Conservation (phyloP, 164 flowering plant species). For the Malania oleifera region DNA sequence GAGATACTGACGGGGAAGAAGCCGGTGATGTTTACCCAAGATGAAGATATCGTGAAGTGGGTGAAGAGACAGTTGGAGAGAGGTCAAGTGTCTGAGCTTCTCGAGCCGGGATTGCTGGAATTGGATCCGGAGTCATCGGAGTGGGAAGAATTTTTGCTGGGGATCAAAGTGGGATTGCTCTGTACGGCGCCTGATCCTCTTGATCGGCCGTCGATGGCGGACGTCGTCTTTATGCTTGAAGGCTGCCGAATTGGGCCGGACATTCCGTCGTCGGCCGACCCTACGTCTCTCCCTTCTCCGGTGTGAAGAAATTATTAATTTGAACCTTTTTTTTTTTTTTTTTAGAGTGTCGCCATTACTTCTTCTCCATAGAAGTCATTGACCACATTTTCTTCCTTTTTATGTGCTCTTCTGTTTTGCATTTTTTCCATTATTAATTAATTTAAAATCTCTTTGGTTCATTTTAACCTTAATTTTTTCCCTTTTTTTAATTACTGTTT, state of each 20-base stretch:
- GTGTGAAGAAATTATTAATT: background rate
- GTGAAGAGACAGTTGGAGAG: conserved; percentile 4
- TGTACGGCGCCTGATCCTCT: background rate
- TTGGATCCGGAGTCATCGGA: background rate
- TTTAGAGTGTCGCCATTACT: no score
- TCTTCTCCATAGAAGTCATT: background rate
- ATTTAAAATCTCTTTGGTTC: no score
- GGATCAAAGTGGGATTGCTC: conserved; percentile 3
- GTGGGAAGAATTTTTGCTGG: conserved; percentile 6
- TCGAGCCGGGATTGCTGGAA: conserved; percentile 1
- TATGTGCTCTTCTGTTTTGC: no score
- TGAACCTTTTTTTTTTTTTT: no score
- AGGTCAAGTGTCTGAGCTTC: background rate
- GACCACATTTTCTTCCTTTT: no score
- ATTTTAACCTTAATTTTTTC: no score
- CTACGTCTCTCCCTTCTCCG: conserved; percentile 1
- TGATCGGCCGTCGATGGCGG: background rate
- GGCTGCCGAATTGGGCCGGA: conserved; percentile 5
- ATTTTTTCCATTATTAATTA: no score
- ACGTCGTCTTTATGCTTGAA: conserved; percentile 4
- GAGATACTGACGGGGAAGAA: conserved; percentile 5
- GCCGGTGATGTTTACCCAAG: conserved; percentile 1
- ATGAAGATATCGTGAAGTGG: conserved; percentile 5
- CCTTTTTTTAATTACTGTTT: no score
- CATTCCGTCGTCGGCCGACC: conserved; percentile 1